phyloP scores from a whole-genome alignment of 2,329 filamentous ascomycete genomes.

The Davidsoniella virescens region DNA sequence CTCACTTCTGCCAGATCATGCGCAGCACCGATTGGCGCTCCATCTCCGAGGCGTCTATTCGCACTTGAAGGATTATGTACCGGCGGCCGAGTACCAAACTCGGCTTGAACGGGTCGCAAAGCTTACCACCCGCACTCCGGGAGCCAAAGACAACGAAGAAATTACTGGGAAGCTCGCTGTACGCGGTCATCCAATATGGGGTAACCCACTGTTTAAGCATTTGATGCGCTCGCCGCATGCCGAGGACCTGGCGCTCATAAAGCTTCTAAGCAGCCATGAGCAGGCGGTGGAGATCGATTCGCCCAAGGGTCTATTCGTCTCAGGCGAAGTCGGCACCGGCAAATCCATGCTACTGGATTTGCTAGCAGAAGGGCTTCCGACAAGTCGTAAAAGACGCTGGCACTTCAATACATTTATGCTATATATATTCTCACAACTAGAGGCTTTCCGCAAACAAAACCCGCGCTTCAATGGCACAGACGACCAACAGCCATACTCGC shows the following conservation, averaged over 20 bases:
- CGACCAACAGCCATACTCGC: slow-evolving; percentile 39
- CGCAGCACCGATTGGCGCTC: slow-evolving; percentile 56
- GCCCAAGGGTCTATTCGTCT: slow-evolving; percentile 58
- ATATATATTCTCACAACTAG: slow-evolving; percentile 55
- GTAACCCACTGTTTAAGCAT: slow-evolving; percentile 41
- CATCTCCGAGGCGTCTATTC: slow-evolving; percentile 65
- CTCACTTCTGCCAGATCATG: slow-evolving; percentile 49
- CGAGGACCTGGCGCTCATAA: slow-evolving; percentile 37
- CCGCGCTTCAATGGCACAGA: slow-evolving; percentile 15
- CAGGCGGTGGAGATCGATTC: slow-evolving; percentile 55
- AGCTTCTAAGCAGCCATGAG: slow-evolving; percentile 53
- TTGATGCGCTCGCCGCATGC: slow-evolving; percentile 30
- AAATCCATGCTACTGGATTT: slow-evolving; percentile 77
- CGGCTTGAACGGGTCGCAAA: slow-evolving; percentile 44
- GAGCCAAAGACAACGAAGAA: slow-evolving; percentile 15
- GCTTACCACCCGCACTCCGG: slow-evolving; percentile 23
- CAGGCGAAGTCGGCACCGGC: slow-evolving; percentile 68
- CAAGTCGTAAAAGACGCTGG: slow-evolving; percentile 55
- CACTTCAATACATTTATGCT: slow-evolving; percentile 83
- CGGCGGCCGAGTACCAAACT: slow-evolving; percentile 50
- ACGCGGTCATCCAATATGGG: slow-evolving; percentile 37
- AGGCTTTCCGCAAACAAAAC: slow-evolving; percentile 36
- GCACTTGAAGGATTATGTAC: slow-evolving; percentile 63
- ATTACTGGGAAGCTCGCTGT: slow-evolving; percentile 26
- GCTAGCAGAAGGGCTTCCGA: slow-evolving; percentile 63